Base-by-base conservation (phyloP, 345 rosid species). In the Hypericum androsaemum region DNA sequence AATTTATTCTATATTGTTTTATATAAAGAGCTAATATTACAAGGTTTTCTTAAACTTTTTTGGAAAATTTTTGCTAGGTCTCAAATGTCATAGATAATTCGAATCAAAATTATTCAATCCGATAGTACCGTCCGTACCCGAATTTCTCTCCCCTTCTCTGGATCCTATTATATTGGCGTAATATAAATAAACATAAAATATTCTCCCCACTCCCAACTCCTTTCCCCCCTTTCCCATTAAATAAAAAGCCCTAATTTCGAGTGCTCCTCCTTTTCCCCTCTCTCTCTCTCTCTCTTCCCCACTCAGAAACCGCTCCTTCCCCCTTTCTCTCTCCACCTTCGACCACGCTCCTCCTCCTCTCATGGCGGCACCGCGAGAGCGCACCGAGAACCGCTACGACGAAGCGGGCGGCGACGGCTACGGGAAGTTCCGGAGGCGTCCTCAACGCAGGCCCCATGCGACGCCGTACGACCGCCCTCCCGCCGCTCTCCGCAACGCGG, bases 401-500 rank as follows among this genome's bases (percentile, higher is more conserved):
- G 67, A 52, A 22, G 1, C 32, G 2, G 32, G 32, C 53, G 61
- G 64, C 8, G 59, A 54, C 10, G 68, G 72, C 28, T 58, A 39
- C 14, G 97, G 97, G 0, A 90, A 87, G 76, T 71, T 82, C 32
- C 80, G 75, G 45, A 87, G 80, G 73, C 70, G 71, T 37, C 79
- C 87, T n/a, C 64, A 66, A 40, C 73, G 85, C 12, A 70, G 73
- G 75, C 39, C 69, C 5, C 76, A 68, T 39, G 40, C 69, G 43
- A 84, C 88, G 56, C 98, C 98, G 2, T 92, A 92, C 38, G 89
- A 75, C 67, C 84, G 95, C 6, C 94, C 88, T 9, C 56, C 74
- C 12, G 59, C 76, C 43, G 64, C 80, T 5, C 47, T 65, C 37
- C 64, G 84, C 54, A 81, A 75, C 64, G 39, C 83, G 42, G 53